phyloP scores from a whole-genome alignment of 2,329 filamentous ascomycete species.

The Epicoccum nigrum region DNA sequence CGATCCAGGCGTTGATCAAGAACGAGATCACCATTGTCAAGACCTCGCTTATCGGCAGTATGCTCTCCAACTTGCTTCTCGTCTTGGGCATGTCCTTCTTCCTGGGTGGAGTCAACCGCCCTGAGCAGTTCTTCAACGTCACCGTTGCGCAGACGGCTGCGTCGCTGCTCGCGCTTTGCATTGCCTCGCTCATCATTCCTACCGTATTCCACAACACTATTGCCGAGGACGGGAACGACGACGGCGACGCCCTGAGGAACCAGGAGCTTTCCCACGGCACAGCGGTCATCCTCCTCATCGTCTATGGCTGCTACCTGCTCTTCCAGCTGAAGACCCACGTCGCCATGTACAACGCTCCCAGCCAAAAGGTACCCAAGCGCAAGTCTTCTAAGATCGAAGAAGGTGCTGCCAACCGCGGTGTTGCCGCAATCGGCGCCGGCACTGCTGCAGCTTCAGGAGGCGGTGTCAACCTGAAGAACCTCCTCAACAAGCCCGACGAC shows the following conservation, averaged over 20 bases:
- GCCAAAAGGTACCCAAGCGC: slow-evolving; percentile 74
- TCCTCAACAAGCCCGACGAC: slow-evolving; percentile 45
- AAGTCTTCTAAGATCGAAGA: slow-evolving; percentile 54
- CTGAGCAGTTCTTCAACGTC: slow-evolving; percentile 88
- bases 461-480: slow-evolving; percentile 56
- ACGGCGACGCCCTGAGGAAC: slow-evolving; percentile 37
- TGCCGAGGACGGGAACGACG: slow-evolving; percentile 28
- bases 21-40: slow-evolving; percentile 83
- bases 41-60: slow-evolving; percentile 89
- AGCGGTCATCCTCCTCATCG: slow-evolving; percentile 78
- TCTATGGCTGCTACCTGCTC: slow-evolving; percentile 82
- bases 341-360: slow-evolving; percentile 78
- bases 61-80: slow-evolving; percentile 86
- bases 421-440: slow-evolving; percentile 60
- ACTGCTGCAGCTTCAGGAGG: slow-evolving; percentile 59
- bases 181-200: slow-evolving; percentile 84
- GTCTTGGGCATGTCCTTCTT: slow-evolving; percentile 95
- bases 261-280: slow-evolving; percentile 68
- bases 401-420: slow-evolving; percentile 56
- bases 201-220: slow-evolving; percentile 70
- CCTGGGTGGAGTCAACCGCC: slow-evolving; percentile 77
- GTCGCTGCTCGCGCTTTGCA: slow-evolving; percentile 77
- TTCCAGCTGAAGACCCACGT: slow-evolving; percentile 91
- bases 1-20: slow-evolving; percentile 79
- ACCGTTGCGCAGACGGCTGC: slow-evolving; percentile 90